Evolutionary conservation across 2,329 filamentous ascomycete species (phyloP), one percentile per base, ranked within the genome.

Genomic region (Xylariaceae sp.): DNA sequence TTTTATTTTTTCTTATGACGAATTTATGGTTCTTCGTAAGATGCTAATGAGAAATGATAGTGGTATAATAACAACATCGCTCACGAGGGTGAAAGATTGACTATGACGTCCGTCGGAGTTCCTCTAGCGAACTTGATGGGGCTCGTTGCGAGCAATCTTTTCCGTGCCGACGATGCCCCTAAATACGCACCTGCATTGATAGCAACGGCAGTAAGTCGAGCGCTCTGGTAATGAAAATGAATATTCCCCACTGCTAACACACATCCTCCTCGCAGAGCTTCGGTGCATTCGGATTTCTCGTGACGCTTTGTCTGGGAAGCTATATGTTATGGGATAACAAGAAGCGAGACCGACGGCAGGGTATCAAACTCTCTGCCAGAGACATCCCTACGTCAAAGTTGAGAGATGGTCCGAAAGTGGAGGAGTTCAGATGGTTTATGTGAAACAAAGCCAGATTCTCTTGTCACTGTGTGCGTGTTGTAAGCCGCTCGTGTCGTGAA

Each of bases 31-130:
- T n/a, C 14, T 81, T 54, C 72, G 80, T 45, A 22, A 70, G 62
- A 12, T 38, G 11, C 39, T 40, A 29, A 33, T 23, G 5, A 10
- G 11, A 36, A 19, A 19, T 32, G 56, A 16, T 34, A 63, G 59
- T 85, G 82, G 83, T 90, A 89, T 67, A 91, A 88, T 68, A 91
- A 91, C 71, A 92, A 92, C 61, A 78, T 89, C 45, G 85, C 86
- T 1, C 78, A 91, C 57, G 87, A 91, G 64, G 83, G 83, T 46
- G 79, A 82, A 29, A 82, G 86, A 37, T 74, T 88, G 5, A 73
- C 83, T 1, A 70, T 89, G 12, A 90, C 86, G 0, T 83, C 80
- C 22, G 76, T 90, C 16, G 84, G 82, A 20, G 85, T 91, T 0
- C 86, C 86, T 0, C 63, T 88, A 8, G 86, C 86, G 3, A 91